Percentiles rank a stretch among this genome's conserved stretches.
phyloP scores from a whole-genome alignment of 306 rosid genomes.

The Arachis stenosperma region DNA sequence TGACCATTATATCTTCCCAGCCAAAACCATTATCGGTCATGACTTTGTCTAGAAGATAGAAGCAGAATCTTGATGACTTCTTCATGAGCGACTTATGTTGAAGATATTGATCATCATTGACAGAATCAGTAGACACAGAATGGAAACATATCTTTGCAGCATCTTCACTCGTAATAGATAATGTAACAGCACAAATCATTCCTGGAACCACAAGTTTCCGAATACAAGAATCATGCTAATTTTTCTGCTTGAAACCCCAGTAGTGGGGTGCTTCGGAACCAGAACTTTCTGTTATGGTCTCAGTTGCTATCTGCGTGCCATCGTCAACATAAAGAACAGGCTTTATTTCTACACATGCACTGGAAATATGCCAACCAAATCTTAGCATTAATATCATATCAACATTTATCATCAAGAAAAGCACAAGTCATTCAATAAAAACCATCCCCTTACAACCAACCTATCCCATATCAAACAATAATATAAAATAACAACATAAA shows the following conservation, averaged over 20 bases:
- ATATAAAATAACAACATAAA: neutral
- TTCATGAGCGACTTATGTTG: constrained; percentile 51
- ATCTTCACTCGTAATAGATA: constrained; percentile 63
- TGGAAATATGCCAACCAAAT: constrained; percentile 47
- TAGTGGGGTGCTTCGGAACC: constrained; percentile 36
- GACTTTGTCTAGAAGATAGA: constrained; percentile 71
- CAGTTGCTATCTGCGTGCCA: constrained; percentile 46
- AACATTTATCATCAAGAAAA: neutral
- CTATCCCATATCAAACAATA: neutral
- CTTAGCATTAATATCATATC: constrained; percentile 3
- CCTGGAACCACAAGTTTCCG: constrained; percentile 69
- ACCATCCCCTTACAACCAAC: constrained; percentile 11
- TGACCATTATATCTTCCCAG: constrained; percentile 84
- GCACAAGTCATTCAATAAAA: constrained; percentile 13
- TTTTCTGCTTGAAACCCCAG: constrained; percentile 73
- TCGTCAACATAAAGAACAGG: constrained; percentile 81
- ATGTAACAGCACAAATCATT: constrained; percentile 63
- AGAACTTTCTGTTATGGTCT: constrained; percentile 39
- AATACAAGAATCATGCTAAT: constrained; percentile 80
- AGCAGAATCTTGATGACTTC: constrained; percentile 67
- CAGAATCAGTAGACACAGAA: constrained; percentile 42
- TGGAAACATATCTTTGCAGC: constrained; percentile 58
- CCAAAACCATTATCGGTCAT: constrained; percentile 52
- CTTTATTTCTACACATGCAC: constrained; percentile 84
- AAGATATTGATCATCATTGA: constrained; percentile 36